Evolutionary conservation across 495 filamentous ascomycete genomes (phyloP), one percentile per base, ranked within the genome.

Genomic region (Monascus purpureus): DNA sequence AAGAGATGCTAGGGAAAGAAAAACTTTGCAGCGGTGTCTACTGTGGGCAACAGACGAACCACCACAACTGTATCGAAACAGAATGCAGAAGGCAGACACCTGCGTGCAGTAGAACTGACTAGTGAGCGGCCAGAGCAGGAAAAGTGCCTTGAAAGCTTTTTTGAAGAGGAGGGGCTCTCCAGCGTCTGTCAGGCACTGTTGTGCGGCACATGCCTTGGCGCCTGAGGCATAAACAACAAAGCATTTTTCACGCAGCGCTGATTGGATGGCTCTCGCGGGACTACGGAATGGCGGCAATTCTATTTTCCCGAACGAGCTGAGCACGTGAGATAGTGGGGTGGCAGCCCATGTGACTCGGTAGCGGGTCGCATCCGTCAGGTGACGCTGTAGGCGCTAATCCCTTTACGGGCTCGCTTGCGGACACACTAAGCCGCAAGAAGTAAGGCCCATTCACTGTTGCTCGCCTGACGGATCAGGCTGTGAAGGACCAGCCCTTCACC

Each of bases 401-500:
- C 3, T 9, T 34, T 41, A 25, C 28, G 28, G 41, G 6, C 41
- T 50, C 47, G 47, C 47, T 50, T 48, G 42, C 31, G 8, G 17
- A n/a, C 4, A 16, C 44, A 29, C 56, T 55, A 58, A 36, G 18
- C 48, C 44, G 12, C 17, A 47, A 18, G 4, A 7, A 33, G 47
- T 31, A 32, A 43, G 17, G 47, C 29, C 13, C 20, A 22, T 4
- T 4, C 20, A 5, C 5, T 9, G 17, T 8, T 13, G 6, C 13
- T 6, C 43, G 55, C 57, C 55, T 58, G 46, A 55, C 17, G 28
- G 25, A 22, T 51, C 37, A 52, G 52, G 52, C 49, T 17, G 17
- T 27, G 17, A 20, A 33, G 39, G 31, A 28, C 20, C 46, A 44
- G 50, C 38, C 44, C 41, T 53, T 46, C 47, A 48, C 50, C 42